Evolutionary conservation across 2,329 filamentous ascomycete genomes (phyloP), one percentile per base, ranked within the genome.

Genomic region (Stachybotrys elegans): DNA sequence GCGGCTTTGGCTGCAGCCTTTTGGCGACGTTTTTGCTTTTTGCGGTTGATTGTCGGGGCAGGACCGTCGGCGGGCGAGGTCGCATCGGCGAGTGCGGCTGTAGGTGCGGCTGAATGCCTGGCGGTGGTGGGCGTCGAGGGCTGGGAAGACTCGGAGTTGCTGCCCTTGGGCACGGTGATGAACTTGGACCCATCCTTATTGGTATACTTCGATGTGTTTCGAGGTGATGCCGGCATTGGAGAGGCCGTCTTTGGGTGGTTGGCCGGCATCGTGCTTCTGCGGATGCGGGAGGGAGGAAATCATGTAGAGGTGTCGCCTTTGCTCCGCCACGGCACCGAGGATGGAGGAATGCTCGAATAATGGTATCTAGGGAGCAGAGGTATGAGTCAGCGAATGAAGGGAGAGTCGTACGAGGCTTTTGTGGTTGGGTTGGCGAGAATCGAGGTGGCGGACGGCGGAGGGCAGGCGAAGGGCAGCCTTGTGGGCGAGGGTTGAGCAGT

Each of bases 21-120:
- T 60, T 88, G 85, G 53, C 91, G 81, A 54, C 91, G 82, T 75
- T 95, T 96, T 66, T 93, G 87, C 73, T 96, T 97, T 75, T 96
- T 96, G 61, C 88, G 83, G 68, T 95, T 96, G 42, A 91, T 84
- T 8, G 73, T 59, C 36, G 71, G 72, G 36, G 72, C 68, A 38
- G 65, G 55, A 40, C 48, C 49, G 48, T 66, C 58, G 47, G 47
- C 42, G 38, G 49, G 54, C 46, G 47, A 46, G 48, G 46, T 60
- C 54, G 53, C 32, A 50, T 53, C 49, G 55, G 52, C 48, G 53
- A 59, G 48, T 56, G 57, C 45, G 60, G 55, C 51, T 51, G 52
- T 63, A 59, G 52, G 61, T 56, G 57, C 45, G 60, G 55, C 51
- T 51, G 52, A 63, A 59, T 52, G 61, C 58, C 56, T 65, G 36